These are phyloP conservation scores for Fusarium vanettenii DNA, from an alignment of 2,329 filamentous ascomycete genomes.

Conservation along the genomic window DNA sequence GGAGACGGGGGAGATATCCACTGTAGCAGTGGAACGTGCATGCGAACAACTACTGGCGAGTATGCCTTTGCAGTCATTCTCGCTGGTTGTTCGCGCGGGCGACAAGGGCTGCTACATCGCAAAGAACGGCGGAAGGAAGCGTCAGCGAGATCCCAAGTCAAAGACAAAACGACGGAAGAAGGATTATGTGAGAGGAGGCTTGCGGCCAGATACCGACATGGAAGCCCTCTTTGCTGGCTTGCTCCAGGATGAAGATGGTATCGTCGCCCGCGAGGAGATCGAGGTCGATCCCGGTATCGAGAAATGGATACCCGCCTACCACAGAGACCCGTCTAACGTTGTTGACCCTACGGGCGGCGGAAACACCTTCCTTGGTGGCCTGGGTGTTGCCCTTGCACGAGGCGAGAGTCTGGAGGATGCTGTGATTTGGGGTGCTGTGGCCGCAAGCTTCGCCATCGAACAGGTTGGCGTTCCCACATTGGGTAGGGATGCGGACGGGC, in stretches of 20 bases:
- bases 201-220: constrained; percentile 72
- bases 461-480: constrained; percentile 85
- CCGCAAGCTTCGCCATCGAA: constrained; percentile 93
- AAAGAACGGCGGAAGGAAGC: constrained; percentile 65
- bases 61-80: constrained; percentile 73
- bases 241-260: constrained; percentile 64
- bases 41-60: constrained; percentile 72
- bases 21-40: constrained; percentile 64
- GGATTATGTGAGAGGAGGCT: constrained; percentile 60
- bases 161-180: constrained; percentile 55
- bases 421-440: constrained; percentile 80
- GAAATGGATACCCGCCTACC: constrained; percentile 84
- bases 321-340: constrained; percentile 66
- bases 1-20: constrained; percentile 65
- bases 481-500: constrained; percentile 54
- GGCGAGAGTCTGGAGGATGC: constrained; percentile 75
- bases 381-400: constrained; percentile 69
- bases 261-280: constrained; percentile 67
- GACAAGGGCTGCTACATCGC: constrained; percentile 78
- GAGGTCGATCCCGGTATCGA: constrained; percentile 73
- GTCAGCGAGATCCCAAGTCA: constrained; percentile 45
- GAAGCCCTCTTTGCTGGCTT: constrained; percentile 70
- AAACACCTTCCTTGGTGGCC: constrained; percentile 83
- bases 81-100: constrained; percentile 77
- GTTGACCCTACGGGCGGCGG: constrained; percentile 96